A percentile compares a stretch with the other conserved stretches of the same genome.
phyloP scores from a whole-genome alignment of 2,329 filamentous ascomycete genomes.

The Thielaviopsis populi region DNA sequence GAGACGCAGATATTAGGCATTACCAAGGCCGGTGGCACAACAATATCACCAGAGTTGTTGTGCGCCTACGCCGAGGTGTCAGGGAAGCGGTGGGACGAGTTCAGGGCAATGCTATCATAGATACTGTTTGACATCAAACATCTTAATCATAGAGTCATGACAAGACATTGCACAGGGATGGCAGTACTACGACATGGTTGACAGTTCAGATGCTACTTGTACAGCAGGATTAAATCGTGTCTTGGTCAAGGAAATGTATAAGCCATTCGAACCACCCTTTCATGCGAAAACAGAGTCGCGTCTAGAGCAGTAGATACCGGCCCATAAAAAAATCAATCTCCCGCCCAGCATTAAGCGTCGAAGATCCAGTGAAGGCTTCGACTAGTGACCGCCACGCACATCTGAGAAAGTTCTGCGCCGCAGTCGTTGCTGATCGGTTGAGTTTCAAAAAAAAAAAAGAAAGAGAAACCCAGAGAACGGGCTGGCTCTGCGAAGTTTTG shows the following conservation, averaged over 20 bases:
- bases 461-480: constrained; percentile 22
- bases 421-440: constrained; percentile 25
- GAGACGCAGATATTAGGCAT: constrained; percentile 49
- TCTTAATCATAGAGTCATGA: neutral
- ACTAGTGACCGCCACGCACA: constrained; percentile 12
- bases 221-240: neutral
- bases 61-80: constrained; percentile 16
- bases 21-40: constrained; percentile 69
- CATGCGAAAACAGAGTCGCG: constrained; percentile 38
- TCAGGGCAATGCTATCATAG: constrained; percentile 25
- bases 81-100: constrained; percentile 18
- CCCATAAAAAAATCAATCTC: constrained; percentile 45
- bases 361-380: constrained; percentile 23
- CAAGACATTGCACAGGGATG: neutral
- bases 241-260: constrained; percentile 39
- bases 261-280: constrained; percentile 74
- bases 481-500: neutral
- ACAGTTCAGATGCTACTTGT: neutral
- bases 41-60: constrained; percentile 44
- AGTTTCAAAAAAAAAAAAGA: constrained; percentile 24
- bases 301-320: constrained; percentile 85
- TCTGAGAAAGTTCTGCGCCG: constrained; percentile 21
- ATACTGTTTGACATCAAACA: neutral
- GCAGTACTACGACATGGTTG: neutral
- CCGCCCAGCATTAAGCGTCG: constrained; percentile 40